Base-by-base conservation (phyloP, 345 rosid species). In the Salix brachista region DNA sequence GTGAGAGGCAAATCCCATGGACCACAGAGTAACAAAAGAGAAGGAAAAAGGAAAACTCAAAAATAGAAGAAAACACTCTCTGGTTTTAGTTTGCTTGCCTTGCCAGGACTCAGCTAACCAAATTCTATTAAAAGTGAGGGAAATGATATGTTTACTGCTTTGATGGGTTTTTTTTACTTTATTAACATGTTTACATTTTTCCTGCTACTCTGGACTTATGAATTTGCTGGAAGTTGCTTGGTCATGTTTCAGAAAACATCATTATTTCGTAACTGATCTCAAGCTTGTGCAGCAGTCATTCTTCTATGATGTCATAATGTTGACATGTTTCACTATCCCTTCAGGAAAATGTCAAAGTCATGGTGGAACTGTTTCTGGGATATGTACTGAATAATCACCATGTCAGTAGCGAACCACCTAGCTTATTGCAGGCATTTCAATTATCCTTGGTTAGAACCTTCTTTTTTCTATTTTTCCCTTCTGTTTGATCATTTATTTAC, bases 401-500 rank as follows among this genome's bases (percentile, higher is more conserved):
- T 75, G 86, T 94, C 67, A 80, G 69, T 65, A 80, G 77, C 85
- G 92, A 93, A 82, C 90, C 90, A 37, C 82, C 79, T 48, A 77
- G 89, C 68, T 72, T 82, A 50, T 85, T 90, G 79, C 97, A 94
- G 84, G 99, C 97, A 23, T 96, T 96, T 78, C 93, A 86, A 83
- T 82, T 96, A 73, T 91, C 98, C 64, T 72, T 94, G 94, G 99
- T 96, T 60, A 83, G 93, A 74, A 71, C 16, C 66, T 73, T 70
- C 50, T 75, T 26, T 3, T 68, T 7, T 37, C 14, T 60, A 6
- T 19, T 34, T 52, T 18, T 34, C 23, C 13, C 48, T 41, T 44
- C 67, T 77, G 23, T 18, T 50, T 61, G 72, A 65, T 25, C 26
- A 28, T 66, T 65, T 58, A 14, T 67, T 78, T n/a, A 56, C 65